Base-by-base conservation (phyloP, 345 rosid genomes). In the Hibiscus syriacus region DNA sequence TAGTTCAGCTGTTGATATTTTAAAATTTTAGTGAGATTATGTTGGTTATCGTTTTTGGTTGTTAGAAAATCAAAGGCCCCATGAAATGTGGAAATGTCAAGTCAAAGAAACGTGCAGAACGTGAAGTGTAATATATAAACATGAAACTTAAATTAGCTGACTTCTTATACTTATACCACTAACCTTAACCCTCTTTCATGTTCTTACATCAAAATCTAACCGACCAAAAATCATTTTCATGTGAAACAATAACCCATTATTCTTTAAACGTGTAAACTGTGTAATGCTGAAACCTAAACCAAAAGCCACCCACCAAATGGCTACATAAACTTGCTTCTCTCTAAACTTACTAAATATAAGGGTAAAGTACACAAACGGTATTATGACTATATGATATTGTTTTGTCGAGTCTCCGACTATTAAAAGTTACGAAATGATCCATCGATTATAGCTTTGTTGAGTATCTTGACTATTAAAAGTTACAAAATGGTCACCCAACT, bases 91-190 rank as follows among this genome's bases (percentile, higher is more conserved):
- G 50, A 22, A 43, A 63, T 20, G 23, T 19, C 45, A 60, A 36
- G 67, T 63, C 53, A 63, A 63, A 13, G 50, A 39, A 61, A 39
- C 66, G 23, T 25, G 36, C 66, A 61, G 23, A 39, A 22, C 50
- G 50, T 61, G 41, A 29, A 57, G 58, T 23, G 5, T 54, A 12
- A 22, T 16, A 61, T 12, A 61, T 61, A 12, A 5, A 14, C 43
- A 60, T 39, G 32, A 38, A 38, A 39, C 30, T n/a, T 13, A 61
- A 5, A 39, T 61, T 36, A 32, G 46, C 48, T 20, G 46, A 36
- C n/a, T 4, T 60, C 27, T 57, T 23, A 7, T 30, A 30, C 26
- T 30, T 57, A 23, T 17, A 3, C 41, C 43, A 32, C 34, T 10
- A 39, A 13, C 22, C 9, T 11, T 20, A 60, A 36, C 41, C 65